Conservation (phyloP, 2,329 filamentous ascomycete species). For the Immersiporthe knoxdaviesiana region DNA sequence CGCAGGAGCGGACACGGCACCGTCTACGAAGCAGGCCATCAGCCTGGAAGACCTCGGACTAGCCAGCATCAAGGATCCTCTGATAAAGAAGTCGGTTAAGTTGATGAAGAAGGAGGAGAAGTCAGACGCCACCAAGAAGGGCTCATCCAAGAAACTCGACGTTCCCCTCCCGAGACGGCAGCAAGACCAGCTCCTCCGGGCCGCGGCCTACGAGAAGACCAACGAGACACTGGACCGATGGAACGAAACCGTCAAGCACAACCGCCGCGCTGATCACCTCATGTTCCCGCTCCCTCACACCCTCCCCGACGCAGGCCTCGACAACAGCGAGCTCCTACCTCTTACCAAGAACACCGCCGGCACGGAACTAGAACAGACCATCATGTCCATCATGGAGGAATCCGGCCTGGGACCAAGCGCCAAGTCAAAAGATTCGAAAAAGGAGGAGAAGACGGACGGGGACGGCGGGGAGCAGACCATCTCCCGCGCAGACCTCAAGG, state of each 20-base stretch:
- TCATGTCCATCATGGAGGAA: constrained; percentile 86
- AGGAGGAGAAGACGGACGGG: constrained; percentile 61
- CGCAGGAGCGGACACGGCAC: constrained; percentile 43
- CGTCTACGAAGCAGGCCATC: constrained; percentile 66
- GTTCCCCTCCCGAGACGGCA: constrained; percentile 84
- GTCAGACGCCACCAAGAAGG: constrained; percentile 51
- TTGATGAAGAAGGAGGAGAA: constrained; percentile 68
- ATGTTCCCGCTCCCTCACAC: constrained; percentile 82
- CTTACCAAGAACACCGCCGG: constrained; percentile 66
- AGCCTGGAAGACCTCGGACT: constrained; percentile 75
- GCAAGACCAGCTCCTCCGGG: constrained; percentile 81
- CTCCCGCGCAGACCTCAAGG: constrained; percentile 70
- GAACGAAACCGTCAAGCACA: constrained; percentile 94
- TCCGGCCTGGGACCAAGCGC: constrained; percentile 68
- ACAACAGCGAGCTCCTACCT: constrained; percentile 67
- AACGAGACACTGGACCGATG: constrained; percentile 89
- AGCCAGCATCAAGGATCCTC: constrained; percentile 70
- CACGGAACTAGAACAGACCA: constrained; percentile 83
- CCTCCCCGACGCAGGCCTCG: constrained; percentile 61
- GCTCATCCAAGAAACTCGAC: constrained; percentile 70
- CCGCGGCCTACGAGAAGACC: constrained; percentile 84
- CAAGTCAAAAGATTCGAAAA: constrained; percentile 58
- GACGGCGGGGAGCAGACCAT: constrained; percentile 72
- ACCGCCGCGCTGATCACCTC: constrained; percentile 87
- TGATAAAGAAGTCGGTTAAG: constrained; percentile 79